Conservation (phyloP, 129 eudicot genomes). For the Calendula officinalis region DNA sequence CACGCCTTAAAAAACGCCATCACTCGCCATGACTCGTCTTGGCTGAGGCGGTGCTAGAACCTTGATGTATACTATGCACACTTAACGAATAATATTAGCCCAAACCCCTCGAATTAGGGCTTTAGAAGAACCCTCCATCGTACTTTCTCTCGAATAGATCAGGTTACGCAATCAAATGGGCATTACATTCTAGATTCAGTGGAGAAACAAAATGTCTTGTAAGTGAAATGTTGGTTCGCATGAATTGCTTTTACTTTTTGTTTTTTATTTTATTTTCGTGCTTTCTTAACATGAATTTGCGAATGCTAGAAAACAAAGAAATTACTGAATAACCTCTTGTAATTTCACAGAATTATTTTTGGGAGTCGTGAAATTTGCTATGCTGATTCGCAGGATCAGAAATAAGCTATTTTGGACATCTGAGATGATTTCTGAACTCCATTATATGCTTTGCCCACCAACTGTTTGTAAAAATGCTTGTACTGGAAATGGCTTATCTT, state of each 20-base stretch:
- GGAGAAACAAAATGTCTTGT: constrained; percentile 25
- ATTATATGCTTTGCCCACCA: constrained; percentile 26
- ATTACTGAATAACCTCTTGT: constrained; percentile 17
- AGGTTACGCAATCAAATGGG: constrained; percentile 12
- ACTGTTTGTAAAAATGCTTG: constrained; percentile 34
- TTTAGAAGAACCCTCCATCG: constrained; percentile 24
- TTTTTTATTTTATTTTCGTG: constrained; percentile 5
- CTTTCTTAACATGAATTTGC: constrained; percentile 9
- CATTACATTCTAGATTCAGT: constrained; percentile 4
- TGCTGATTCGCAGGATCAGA: constrained; percentile 43
- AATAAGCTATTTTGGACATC: constrained; percentile 31
- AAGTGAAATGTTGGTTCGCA: constrained; percentile 12
- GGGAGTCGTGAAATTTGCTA: constrained; percentile 34
- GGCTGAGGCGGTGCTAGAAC: too few relatives aligned
- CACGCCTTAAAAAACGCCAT: too few relatives aligned
- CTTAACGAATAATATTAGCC: constrained; percentile 9
- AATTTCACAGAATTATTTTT: constrained; percentile 21
- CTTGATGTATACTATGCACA: too few relatives aligned
- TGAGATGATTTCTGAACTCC: constrained; percentile 50
- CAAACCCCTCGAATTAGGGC: constrained; percentile 27
- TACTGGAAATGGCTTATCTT: constrained; percentile 6
- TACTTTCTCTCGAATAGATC: constrained; percentile 1
- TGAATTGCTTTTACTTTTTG: background rate
- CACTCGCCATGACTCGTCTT: too few relatives aligned
- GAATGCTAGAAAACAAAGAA: background rate